These are phyloP conservation scores for Plasmodium billcollinsi DNA, from an alignment of 169 alveolate genomes.

Conservation along the genomic window DNA sequence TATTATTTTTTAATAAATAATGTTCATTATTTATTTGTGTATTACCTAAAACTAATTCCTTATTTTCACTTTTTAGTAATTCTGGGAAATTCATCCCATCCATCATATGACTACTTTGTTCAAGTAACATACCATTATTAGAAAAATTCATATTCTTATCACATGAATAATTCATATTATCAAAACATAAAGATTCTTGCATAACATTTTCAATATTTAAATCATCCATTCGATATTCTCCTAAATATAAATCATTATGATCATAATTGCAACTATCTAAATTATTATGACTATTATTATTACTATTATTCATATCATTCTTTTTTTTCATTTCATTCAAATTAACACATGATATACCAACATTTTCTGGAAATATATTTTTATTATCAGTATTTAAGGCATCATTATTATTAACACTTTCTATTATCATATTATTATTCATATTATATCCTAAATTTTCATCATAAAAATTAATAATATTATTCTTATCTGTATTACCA, in stretches of 20 bases:
- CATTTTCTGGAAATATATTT: too few relatives aligned
- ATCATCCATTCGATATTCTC: slow-evolving; percentile 44
- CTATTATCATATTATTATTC: slow-evolving; percentile 31
- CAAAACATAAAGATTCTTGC: slow-evolving; percentile 74
- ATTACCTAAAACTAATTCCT: slow-evolving; percentile 39
- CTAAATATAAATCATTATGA: slow-evolving; percentile 6
- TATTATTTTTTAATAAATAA: slow-evolving; percentile 19
- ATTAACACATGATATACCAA: neutral
- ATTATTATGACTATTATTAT: slow-evolving; percentile 21
- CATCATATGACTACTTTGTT: slow-evolving; percentile 3
- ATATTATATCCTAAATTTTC: slow-evolving; percentile 2
- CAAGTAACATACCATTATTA: neutral
- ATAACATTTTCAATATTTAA: slow-evolving; percentile 68
- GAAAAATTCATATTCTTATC: slow-evolving; percentile 46
- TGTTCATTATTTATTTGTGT: slow-evolving; percentile 17
- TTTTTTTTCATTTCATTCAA: slow-evolving; percentile 22
- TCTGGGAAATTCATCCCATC: slow-evolving; percentile 27
- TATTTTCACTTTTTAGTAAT: slow-evolving; percentile 66
- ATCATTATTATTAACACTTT: neutral
- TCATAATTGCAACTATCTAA: slow-evolving; percentile 11
- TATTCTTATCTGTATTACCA: too few relatives aligned
- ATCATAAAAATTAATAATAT: too few relatives aligned
- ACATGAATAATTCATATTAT: slow-evolving; percentile 43
- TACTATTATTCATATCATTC: slow-evolving; percentile 8
- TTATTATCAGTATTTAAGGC: too few relatives aligned